Evolutionary conservation across 768 basidiomycete genomes (phyloP).

Genomic region (Erythrobasidium yunnanense): DNA sequence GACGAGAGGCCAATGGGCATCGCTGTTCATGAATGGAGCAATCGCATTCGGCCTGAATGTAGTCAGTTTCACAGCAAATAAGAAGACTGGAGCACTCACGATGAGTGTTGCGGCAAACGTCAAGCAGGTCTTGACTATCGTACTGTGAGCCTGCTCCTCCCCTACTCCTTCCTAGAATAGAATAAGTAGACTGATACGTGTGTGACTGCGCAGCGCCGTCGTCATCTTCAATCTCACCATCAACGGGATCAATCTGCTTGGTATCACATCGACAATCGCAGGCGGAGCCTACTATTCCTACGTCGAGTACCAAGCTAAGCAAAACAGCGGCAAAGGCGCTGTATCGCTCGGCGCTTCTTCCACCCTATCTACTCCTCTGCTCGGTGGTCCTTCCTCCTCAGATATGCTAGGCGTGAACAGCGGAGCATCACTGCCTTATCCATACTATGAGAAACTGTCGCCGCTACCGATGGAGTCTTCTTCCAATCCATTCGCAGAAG

Average conservation of each 20-base stretch:
- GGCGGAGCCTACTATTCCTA: slow-evolving; percentile 74
- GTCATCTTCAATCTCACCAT: slow-evolving; percentile 71
- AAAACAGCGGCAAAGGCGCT: neutral
- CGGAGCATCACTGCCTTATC: neutral
- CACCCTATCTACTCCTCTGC: neutral
- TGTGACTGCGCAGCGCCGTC: slow-evolving; percentile 48
- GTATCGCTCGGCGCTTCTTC: neutral
- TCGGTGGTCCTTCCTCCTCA: neutral
- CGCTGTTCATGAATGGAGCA: slow-evolving; percentile 63
- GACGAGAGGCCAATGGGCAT: slow-evolving; percentile 47
- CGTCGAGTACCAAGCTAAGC: slow-evolving; percentile 49
- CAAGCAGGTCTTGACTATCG: slow-evolving; percentile 83
- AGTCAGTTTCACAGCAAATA: slow-evolving; percentile 88
- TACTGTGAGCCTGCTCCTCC: slow-evolving; percentile 49
- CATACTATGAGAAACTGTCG: slow-evolving; percentile 16
- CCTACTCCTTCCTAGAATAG: too few species aligned
- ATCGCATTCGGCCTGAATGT: slow-evolving; percentile 90
- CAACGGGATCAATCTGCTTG: slow-evolving; percentile 63
- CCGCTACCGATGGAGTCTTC: neutral
- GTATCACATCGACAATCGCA: slow-evolving; percentile 67
- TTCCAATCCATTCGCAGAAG: neutral
- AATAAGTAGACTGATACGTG: too few species aligned
- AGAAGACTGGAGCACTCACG: slow-evolving; percentile 71
- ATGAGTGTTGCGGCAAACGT: slow-evolving; percentile 89
- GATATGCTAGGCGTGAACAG: neutral